A percentile compares a stretch with the other conserved stretches of the same genome.
Conservation (phyloP, 2,329 filamentous ascomycete genomes). For the Nemania bipapillata region DNA sequence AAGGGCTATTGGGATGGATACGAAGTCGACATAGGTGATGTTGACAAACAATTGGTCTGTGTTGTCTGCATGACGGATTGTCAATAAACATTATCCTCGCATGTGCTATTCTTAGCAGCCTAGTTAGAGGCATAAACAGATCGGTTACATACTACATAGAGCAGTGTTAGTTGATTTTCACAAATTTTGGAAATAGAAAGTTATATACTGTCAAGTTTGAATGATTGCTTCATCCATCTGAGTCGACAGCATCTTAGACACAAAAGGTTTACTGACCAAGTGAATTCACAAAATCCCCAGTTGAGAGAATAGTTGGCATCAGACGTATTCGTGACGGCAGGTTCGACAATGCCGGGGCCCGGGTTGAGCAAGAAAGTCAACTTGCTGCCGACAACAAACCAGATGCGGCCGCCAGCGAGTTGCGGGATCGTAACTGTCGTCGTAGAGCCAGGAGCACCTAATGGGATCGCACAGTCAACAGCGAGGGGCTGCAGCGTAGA, state of each 20-base stretch:
- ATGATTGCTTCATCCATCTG: background rate
- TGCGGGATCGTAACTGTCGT: slow-evolving; percentile 73
- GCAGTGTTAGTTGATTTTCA: slow-evolving; percentile 11
- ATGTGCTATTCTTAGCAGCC: too few species aligned
- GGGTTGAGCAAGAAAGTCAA: slow-evolving; percentile 78
- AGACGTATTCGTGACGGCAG: slow-evolving; percentile 72
- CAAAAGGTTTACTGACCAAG: slow-evolving; percentile 31
- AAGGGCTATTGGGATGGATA: slow-evolving; percentile 71
- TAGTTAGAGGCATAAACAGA: background rate
- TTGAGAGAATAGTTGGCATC: slow-evolving; percentile 70
- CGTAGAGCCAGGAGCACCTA: slow-evolving; percentile 70
- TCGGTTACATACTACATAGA: slow-evolving; percentile 28
- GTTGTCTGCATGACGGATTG: slow-evolving; percentile 64
- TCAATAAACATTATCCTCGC: slow-evolving; percentile 14
- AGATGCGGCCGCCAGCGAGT: slow-evolving; percentile 76
- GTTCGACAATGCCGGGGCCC: slow-evolving; percentile 77
- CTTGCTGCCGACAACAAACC: slow-evolving; percentile 70
- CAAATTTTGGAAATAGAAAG: background rate
- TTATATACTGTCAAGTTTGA: background rate
- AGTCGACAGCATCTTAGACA: background rate
- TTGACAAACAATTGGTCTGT: slow-evolving; percentile 70
- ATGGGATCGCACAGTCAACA: slow-evolving; percentile 69
- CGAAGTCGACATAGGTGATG: slow-evolving; percentile 81
- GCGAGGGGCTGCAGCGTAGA: slow-evolving; percentile 62
- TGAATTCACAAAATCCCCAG: slow-evolving; percentile 73